Conservation (phyloP, 2,329 filamentous ascomycete genomes). For the Cladosporium austrohemisphaericum region DNA sequence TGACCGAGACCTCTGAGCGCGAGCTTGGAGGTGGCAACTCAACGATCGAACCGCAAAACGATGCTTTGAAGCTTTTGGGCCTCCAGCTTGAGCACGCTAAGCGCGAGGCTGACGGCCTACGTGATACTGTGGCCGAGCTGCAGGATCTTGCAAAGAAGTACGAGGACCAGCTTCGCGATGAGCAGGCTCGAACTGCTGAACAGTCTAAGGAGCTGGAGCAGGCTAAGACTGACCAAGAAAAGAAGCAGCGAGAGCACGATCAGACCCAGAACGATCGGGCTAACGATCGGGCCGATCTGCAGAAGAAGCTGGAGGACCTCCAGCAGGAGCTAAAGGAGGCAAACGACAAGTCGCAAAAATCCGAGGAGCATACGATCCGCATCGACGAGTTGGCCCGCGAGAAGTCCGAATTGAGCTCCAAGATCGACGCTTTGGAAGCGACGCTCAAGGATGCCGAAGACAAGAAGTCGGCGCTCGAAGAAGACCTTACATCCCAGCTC, state of each 20-base stretch:
- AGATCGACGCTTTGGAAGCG: not conserved
- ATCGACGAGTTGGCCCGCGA: constrained; percentile 12
- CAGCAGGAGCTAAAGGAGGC: constrained; percentile 18
- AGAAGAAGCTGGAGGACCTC: constrained; percentile 17
- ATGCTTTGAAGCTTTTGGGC: constrained; percentile 9
- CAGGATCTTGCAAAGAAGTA: constrained; percentile 5
- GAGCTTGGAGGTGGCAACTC: constrained; percentile 4
- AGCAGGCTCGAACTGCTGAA: not conserved
- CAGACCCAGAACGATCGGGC: constrained; percentile 9
- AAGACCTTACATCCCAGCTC: constrained; percentile 5
- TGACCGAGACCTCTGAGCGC: constrained; percentile 17
- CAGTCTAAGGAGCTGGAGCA: constrained; percentile 6
- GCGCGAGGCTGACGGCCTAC: not conserved
- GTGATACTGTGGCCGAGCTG: constrained; percentile 1
- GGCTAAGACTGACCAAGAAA: not conserved
- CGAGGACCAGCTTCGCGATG: constrained; percentile 5
- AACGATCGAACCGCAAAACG: constrained; percentile 5
- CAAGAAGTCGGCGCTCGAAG: not conserved
- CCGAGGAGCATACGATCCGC: constrained; percentile 17
- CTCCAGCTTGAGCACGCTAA: constrained; percentile 11
- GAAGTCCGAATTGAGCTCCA: not conserved
- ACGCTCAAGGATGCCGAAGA: constrained; percentile 2
- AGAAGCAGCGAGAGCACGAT: constrained; percentile 15
- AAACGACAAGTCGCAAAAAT: constrained; percentile 15
- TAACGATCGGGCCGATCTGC: not conserved